Base-by-base conservation (phyloP, 2,329 filamentous ascomycete genomes). In the Xylogone sp. region DNA sequence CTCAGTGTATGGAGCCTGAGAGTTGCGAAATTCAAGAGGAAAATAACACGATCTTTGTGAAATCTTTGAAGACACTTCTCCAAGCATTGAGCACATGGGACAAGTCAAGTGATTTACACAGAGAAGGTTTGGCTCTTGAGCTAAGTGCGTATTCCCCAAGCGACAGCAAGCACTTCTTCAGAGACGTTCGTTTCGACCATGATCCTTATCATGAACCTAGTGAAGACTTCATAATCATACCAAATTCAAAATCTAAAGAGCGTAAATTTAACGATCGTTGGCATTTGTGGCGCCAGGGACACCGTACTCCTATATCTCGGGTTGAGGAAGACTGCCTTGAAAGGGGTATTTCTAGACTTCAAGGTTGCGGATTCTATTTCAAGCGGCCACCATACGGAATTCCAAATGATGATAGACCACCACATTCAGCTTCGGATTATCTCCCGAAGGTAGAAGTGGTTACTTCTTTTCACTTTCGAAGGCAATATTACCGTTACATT, bases 401-500 rank as follows among this genome's bases (percentile, higher is more conserved):
- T 39, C 47, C 55, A 45, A 51, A 54, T 19, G 31, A 20, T 42
- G 29, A 50, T 42, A 45, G 48, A 47, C 42, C 43, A 49, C 21
- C 50, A 53, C 43, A 44, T 44, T 49, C 47, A n/a, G 39, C 46
- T 20, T 49, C 45, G 18, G 4, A 50, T 6, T 27, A 19, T 21
- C 49, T 53, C 29, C 56, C 56, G 27, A 53, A 55, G 43, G 55
- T 57, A 21, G 48, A 55, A 29, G 46, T 55, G 50, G 43, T 59
- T 13, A 57, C 50, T 18, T 27, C 27, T 27, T 48, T 59, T 24
- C 48, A 50, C 46, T 57, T 59, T 43, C 55, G 56, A 45, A 44
- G 56, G 50, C 54, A 59, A 39, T 57, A 57, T 50, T 57, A 57
- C 53, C 54, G 56, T 31, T 46, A 53, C 49, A 49, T 46, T 45